These are phyloP conservation scores for Xanthoconium purpureum DNA, from an alignment of 768 basidiomycete species.

Conservation along the genomic window DNA sequence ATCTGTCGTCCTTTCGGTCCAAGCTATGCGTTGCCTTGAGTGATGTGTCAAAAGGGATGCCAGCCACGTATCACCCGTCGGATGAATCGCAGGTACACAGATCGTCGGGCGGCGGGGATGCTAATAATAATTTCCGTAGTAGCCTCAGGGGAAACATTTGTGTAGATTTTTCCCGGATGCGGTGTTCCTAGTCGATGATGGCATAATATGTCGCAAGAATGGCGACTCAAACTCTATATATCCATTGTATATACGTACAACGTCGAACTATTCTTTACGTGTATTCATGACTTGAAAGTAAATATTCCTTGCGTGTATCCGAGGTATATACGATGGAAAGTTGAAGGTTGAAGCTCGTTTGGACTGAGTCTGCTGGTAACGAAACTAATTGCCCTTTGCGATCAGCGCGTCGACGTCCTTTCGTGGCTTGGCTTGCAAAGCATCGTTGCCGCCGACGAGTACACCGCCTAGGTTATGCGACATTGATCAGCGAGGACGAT, in stretches of 20 bases:
- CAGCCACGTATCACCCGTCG: too few species aligned
- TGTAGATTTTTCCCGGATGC: too few species aligned
- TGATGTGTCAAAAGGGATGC: too few species aligned
- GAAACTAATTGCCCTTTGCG: background rate
- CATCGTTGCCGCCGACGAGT: conserved; percentile 21
- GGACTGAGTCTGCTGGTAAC: too few species aligned
- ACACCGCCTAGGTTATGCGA: conserved; percentile 13
- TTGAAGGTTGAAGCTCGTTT: background rate
- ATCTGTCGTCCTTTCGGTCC: background rate
- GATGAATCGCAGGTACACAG: too few species aligned
- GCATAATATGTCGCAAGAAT: too few species aligned
- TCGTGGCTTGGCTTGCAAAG: conserved; percentile 7
- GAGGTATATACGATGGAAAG: background rate
- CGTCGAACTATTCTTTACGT: background rate
- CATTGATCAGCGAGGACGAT: background rate
- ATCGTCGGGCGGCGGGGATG: too few species aligned
- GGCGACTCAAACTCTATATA: background rate
- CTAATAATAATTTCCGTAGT: too few species aligned
- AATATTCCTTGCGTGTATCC: background rate
- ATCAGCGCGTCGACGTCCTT: conserved; percentile 8
- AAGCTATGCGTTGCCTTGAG: too few species aligned
- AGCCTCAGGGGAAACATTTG: too few species aligned
- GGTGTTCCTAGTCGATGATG: too few species aligned
- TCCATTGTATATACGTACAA: too few species aligned
- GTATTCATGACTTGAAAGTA: background rate